Percentiles rank a stretch among this genome's conserved stretches.
These are phyloP conservation scores for Colletotrichum sansevieriae DNA, from an alignment of 2,329 filamentous ascomycete species.

Conservation along the genomic window DNA sequence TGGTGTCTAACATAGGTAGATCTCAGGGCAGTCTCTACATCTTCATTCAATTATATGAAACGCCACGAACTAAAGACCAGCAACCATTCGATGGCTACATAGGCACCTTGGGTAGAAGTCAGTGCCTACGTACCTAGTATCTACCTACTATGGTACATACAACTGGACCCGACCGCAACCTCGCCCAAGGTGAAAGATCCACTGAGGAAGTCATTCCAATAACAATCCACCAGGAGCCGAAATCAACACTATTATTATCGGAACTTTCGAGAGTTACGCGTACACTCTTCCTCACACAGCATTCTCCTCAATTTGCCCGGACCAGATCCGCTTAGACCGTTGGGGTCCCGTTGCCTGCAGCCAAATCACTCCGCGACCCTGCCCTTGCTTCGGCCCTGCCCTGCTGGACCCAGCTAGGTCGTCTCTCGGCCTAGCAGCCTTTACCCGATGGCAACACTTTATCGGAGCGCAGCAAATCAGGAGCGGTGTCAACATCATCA, in stretches of 20 bases:
- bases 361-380: conserved; percentile 14
- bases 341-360: neutral
- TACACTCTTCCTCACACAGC: conserved; percentile 11
- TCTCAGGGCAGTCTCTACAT: too few relatives aligned
- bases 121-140: too few relatives aligned
- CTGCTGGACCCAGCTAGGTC: neutral
- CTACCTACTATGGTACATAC: too few relatives aligned
- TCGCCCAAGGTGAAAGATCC: too few relatives aligned
- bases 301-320: conserved; percentile 10
- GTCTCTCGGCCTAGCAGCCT: conserved; percentile 20
- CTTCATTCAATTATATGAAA: too few relatives aligned
- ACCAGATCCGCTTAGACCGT: neutral
- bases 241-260: conserved; percentile 8
- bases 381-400: conserved; percentile 24
- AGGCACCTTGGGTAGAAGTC: too few relatives aligned
- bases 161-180: too few relatives aligned
- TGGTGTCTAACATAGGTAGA: too few relatives aligned
- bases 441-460: conserved; percentile 24
- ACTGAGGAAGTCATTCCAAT: neutral
- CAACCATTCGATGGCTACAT: too few relatives aligned
- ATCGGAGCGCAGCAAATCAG: conserved; percentile 25
- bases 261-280: neutral
- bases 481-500: conserved; percentile 11
- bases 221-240: neutral
- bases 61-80: too few relatives aligned